Evolutionary conservation across 495 filamentous ascomycete genomes (phyloP).

Genomic region (Aspergillus nanangensis): DNA sequence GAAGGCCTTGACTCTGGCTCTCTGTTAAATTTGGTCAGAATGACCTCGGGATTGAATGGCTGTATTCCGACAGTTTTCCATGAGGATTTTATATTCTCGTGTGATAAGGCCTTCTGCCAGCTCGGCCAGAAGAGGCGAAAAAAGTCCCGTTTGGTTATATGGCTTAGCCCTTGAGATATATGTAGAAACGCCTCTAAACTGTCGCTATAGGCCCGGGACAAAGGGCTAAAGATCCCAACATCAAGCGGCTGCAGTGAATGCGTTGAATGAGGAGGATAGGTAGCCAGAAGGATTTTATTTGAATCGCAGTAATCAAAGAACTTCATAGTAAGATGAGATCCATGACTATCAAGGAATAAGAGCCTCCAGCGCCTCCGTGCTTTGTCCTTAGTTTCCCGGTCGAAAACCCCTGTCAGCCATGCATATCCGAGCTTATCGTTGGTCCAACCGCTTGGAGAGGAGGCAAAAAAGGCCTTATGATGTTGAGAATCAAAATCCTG

Average conservation of each 20-base stretch:
- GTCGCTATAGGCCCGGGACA: background rate
- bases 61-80: background rate
- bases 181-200: background rate
- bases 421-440: slow-evolving; percentile 7
- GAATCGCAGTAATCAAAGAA: slow-evolving; percentile 4
- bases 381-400: slow-evolving; percentile 4
- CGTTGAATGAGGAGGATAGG: slow-evolving; percentile 6
- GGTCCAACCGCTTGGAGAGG: background rate
- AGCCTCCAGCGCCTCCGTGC: slow-evolving; percentile 2
- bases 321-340: slow-evolving; percentile 5
- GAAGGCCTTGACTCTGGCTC: background rate
- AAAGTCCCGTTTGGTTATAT: slow-evolving; percentile 2
- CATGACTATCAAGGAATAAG: slow-evolving; percentile 5
- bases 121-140: too few relatives aligned
- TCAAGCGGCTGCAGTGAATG: slow-evolving; percentile 7
- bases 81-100: background rate
- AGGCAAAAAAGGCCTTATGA: slow-evolving; percentile 2
- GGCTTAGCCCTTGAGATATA: background rate
- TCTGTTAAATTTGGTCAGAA: slow-evolving; percentile 1
- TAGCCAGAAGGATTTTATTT: slow-evolving; percentile 7
- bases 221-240: too few relatives aligned
- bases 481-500: slow-evolving; percentile 2
- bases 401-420: slow-evolving; percentile 2
- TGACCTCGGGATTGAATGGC: background rate
- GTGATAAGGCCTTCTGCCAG: background rate